Base-by-base conservation (phyloP, 768 basidiomycete species). In the Serendipita vermifera region DNA sequence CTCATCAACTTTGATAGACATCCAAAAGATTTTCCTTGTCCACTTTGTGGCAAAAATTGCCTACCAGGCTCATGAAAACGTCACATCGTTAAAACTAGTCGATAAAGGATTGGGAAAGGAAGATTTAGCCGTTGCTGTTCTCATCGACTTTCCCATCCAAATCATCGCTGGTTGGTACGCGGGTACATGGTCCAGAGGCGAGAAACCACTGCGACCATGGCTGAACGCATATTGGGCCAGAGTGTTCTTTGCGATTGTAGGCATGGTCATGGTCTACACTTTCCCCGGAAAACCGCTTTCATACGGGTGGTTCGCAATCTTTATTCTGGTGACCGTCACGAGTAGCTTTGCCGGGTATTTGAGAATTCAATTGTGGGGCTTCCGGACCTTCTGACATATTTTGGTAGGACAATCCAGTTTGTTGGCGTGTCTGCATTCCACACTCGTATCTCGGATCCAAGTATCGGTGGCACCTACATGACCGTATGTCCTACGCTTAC, bases 401-500 rank as follows among this genome's bases (percentile, higher is more conserved):
- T n/a, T n/a, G n/a, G n/a, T 57, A 94, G 94, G 41, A 97, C 94
- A 3, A 83, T 98, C n/a, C 94, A 99, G 68, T 99, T 98, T 65
- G 94, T 97, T 17, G 92, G 96, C 6, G 91, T 98, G 59, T 89
- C 92, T n/a, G 96, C 96, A 2, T 99, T 98, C 77, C 96, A 98
- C 64, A 97, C 92, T 2, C 81, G 86, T 55, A 83, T 99, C 33
- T 91, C 96, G 0, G 96, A 99, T 65, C 96, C 96, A 0, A 65
- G 96, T 11, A 96, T 99, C 55, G 96, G 96, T 27, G 96, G 96
- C 53, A 99, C 96, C 0, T 99, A 99, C 69, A 99, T 99, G 96
- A 99, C 96, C 11, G 93, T 92, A 63, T 60, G 81, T 70, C 29
- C 7, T n/a, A 26, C 43, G 32, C 26, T 29, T 13, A 22, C n/a